Evolutionary conservation across 1,284 basidiomycete genomes (phyloP), one percentile per base, ranked within the genome.

Genomic region (Marasmius tenuissimus): DNA sequence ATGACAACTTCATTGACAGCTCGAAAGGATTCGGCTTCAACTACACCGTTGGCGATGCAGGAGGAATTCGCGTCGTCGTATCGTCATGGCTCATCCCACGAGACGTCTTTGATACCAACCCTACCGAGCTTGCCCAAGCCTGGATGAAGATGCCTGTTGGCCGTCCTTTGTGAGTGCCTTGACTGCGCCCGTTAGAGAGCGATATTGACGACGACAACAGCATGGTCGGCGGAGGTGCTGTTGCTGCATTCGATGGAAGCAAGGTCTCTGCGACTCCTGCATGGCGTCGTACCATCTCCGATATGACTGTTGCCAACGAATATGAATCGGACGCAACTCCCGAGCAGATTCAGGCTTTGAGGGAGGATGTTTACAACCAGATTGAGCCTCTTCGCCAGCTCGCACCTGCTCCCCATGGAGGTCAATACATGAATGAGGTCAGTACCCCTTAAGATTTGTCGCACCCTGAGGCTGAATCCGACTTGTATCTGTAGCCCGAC

Each of bases 181-280:
- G n/a, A 9, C 42, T 53, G 6, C 58, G 7, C 37, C 42, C 49
- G 42, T 14, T 5, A 22, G 22, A 1, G 12, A 34, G 14, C 42
- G 38, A 14, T 9, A 57, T 12, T 58, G 42, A 49, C 14, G 20
- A 27, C 33, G 34, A 45, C 37, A 4, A 6, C 47, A 61, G 60
- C 60, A 57, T 61, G 54, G 59, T 60, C 38, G 53, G 50, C 16
- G 61, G 61, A n/a, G 61, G 53, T 49, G 51, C 33, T 18, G 61
- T 60, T 34, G 14, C 45, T 16, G 39, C 37, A 12, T 37, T 57
- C 16, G 45, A 55, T 34, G 33, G 45, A 12, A 18, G 22, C 45
- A 20, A 20, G 5, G 27, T 34, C 1, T 50, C 58, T 18, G 57
- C 58, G 12, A 60, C 33, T 34, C 61, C 61, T 37, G 61, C 61